Percentiles rank a stretch among this genome's conserved stretches.
phyloP scores from a whole-genome alignment of 495 filamentous ascomycete genomes.

The Glarea lozoyensis region DNA sequence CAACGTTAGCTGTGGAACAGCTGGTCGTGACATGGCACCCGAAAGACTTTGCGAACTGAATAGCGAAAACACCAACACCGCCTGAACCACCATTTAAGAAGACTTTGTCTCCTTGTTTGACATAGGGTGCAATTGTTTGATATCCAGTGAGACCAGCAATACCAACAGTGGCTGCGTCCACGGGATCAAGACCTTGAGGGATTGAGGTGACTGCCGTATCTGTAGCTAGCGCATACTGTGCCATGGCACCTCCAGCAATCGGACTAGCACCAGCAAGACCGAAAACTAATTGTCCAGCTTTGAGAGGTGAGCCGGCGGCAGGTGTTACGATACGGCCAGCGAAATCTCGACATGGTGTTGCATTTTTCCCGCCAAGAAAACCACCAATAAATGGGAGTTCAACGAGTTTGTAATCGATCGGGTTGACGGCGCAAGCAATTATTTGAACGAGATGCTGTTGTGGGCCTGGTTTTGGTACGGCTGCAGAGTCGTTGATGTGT shows the following conservation, averaged over 20 bases:
- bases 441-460: conserved; percentile 50
- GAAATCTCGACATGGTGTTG: conserved; percentile 56
- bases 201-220: conserved; percentile 24
- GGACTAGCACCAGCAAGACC: conserved; percentile 31
- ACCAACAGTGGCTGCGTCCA: conserved; percentile 42
- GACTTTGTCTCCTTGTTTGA: conserved; percentile 44
- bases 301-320: conserved; percentile 24
- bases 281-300: conserved; percentile 47
- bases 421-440: conserved; percentile 49
- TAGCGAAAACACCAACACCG: conserved; percentile 50
- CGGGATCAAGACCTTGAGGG: conserved; percentile 41
- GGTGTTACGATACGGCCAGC: conserved; percentile 43
- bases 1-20: conserved; percentile 50
- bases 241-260: conserved; percentile 40
- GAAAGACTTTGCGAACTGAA: conserved; percentile 58
- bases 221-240: conserved; percentile 37
- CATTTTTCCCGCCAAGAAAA: conserved; percentile 34
- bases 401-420: conserved; percentile 61
- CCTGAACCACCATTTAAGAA: conserved; percentile 64
- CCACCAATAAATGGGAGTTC: conserved; percentile 38
- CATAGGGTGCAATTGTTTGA: conserved; percentile 46
- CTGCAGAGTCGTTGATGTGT: conserved; percentile 34
- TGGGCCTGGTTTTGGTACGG: conserved; percentile 25
- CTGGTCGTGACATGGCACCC: conserved; percentile 53
- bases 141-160: conserved; percentile 51